Evolutionary conservation across 108 stramenopile genomes (phyloP).

Genomic region (Cyclotella cryptica): DNA sequence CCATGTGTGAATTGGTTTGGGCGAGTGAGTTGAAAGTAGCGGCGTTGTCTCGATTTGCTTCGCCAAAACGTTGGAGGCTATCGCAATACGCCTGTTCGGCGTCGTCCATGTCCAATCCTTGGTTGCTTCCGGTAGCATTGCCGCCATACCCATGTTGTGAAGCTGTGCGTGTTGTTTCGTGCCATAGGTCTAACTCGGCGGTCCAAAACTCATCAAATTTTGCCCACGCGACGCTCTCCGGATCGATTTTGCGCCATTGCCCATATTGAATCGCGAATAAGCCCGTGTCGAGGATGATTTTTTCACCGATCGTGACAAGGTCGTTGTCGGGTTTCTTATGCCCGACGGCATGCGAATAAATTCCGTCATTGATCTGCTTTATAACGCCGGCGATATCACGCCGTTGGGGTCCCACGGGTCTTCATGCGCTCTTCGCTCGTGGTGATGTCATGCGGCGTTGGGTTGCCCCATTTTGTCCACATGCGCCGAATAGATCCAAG

Average conservation of each 20-base stretch:
- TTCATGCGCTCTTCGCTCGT: neutral
- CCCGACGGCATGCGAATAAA: neutral
- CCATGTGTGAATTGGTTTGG: neutral
- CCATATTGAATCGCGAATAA: neutral
- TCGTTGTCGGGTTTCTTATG: neutral
- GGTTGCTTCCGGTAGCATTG: neutral
- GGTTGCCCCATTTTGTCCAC: neutral
- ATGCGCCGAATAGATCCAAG: too few species aligned
- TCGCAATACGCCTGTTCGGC: neutral
- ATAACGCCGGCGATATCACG: neutral
- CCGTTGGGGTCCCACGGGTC: constrained; percentile 6
- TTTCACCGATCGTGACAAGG: neutral
- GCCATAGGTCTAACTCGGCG: neutral
- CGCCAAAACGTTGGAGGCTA: neutral
- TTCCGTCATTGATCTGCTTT: neutral
- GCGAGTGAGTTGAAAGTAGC: neutral
- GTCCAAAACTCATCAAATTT: neutral
- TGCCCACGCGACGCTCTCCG: neutral
- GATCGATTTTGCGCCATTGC: neutral
- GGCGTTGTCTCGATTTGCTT: neutral
- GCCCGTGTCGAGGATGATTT: neutral
- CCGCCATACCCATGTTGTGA: constrained; percentile 13
- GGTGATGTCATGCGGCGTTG: neutral
- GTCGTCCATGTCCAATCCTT: neutral
- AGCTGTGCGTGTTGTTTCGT: neutral